Conservation (phyloP, 2,329 filamentous ascomycete genomes). For the Colletotrichum sp. region DNA sequence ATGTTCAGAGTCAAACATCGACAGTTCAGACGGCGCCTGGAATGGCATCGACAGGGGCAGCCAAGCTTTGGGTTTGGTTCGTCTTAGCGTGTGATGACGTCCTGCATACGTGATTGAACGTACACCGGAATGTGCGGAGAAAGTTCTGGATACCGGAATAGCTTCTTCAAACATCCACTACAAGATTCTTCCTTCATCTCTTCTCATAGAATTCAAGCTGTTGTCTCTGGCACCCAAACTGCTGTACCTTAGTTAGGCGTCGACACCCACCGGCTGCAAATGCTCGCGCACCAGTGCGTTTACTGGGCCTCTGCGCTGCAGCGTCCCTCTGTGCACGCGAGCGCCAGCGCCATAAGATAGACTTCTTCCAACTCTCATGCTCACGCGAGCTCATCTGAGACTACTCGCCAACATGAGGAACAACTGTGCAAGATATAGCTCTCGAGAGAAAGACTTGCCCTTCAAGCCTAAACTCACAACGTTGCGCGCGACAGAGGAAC, state of each 20-base stretch:
- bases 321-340: neutral
- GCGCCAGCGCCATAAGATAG: neutral
- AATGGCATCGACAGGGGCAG: neutral
- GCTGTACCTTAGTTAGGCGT: neutral
- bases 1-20: neutral
- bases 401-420: neutral
- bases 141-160: neutral
- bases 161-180: neutral
- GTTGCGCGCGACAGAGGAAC: neutral
- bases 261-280: neutral
- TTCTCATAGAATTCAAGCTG: neutral
- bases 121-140: neutral
- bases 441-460: rapidly evolving
- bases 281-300: neutral
- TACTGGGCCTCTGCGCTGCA: neutral
- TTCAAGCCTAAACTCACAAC: neutral
- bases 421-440: rapidly evolving
- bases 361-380: neutral
- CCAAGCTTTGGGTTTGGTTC: neutral
- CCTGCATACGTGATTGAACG: neutral
- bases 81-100: neutral
- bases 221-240: neutral
- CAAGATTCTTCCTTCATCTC: neutral
- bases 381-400: neutral
- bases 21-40: neutral